Base-by-base conservation (phyloP, 371 early-diverging fungal species). In the Mortierella sp. region DNA sequence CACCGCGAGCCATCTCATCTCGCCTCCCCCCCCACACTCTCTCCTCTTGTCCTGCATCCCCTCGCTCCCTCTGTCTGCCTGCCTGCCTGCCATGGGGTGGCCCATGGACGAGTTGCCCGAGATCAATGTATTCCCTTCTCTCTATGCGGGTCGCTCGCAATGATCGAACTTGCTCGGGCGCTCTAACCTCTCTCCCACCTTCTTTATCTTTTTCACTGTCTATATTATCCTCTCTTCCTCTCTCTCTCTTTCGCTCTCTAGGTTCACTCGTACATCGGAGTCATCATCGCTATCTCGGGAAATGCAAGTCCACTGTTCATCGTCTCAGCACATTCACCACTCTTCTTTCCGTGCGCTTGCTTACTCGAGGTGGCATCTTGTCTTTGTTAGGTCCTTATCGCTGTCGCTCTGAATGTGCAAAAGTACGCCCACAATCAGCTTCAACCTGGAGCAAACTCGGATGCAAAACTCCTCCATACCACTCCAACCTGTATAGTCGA, bases 381-480 rank as follows among this genome's bases (percentile, higher is more conserved):
- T n/a, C 23, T 10, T 34, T 34, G 4, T 5, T 63, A 89, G 89
- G 83, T 86, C 61, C 79, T 88, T 45, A 91, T 91, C 34, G 88
- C 89, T 3, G 82, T 87, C 24, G 91, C 91, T 12, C 81, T 91
- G 42, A 91, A 91, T 61, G 72, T 91, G 42, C 91, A 91, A 79
- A 91, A 91, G 62, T 83, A 84, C 54, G 90, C 89, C 28, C 83
- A 78, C 34, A 79, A 72, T 46, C 72, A 80, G 34, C 68, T 73
- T 7, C 74, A 67, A 38, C 74, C 74, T 13, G 53, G 34, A 27
- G 30, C 61, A 18, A 30, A 23, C 14, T 51, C 55, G 23, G 62
- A 62, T 27, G 28, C 67, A 23, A 58, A 58, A 24, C 54, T 57
- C 31, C n/a, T 38, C 28, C 53, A 61, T 12, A 53, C 50, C 26